Evolutionary conservation across 345 rosid species (phyloP).

Genomic region (Geranium brycei): DNA sequence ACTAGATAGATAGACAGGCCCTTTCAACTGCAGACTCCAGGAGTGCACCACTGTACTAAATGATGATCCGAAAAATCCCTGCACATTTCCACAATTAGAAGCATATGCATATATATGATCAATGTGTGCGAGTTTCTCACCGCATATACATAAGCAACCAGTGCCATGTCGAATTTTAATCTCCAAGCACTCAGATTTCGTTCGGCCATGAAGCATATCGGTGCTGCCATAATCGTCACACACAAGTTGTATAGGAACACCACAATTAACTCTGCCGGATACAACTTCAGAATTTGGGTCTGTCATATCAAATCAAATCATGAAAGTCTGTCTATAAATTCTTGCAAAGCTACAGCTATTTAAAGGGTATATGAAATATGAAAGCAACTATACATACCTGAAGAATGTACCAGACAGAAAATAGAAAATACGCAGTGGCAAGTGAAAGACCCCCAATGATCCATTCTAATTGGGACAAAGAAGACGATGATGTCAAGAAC

Average conservation of each 20-base stretch:
- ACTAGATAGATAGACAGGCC: slow-evolving; percentile 63
- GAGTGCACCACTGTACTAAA: slow-evolving; percentile 38
- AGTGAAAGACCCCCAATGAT: slow-evolving; percentile 23
- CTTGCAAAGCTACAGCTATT: no score
- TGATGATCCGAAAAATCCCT: slow-evolving; percentile 59
- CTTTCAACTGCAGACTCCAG: slow-evolving; percentile 52
- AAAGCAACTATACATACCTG: slow-evolving; percentile 11
- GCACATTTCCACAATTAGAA: not conserved
- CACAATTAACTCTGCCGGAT: slow-evolving; percentile 76
- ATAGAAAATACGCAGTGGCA: slow-evolving; percentile 10
- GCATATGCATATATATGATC: not conserved
- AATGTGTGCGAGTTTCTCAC: slow-evolving; percentile 24
- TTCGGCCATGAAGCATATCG: slow-evolving; percentile 45
- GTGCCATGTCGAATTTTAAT: slow-evolving; percentile 29
- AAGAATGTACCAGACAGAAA: slow-evolving; percentile 16
- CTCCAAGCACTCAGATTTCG: slow-evolving; percentile 54
- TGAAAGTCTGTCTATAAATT: no score
- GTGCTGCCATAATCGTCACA: slow-evolving; percentile 7
- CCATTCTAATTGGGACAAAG: slow-evolving; percentile 14
- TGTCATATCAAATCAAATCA: not conserved
- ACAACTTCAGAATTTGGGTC: slow-evolving; percentile 62
- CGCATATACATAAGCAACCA: slow-evolving; percentile 60
- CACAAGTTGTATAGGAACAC: slow-evolving; percentile 58
- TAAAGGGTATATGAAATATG: no score
- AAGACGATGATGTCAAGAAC: not conserved